Evolutionary conservation across 139 green algal genomes (phyloP).

Genomic region (Coccomyxa sp.): DNA sequence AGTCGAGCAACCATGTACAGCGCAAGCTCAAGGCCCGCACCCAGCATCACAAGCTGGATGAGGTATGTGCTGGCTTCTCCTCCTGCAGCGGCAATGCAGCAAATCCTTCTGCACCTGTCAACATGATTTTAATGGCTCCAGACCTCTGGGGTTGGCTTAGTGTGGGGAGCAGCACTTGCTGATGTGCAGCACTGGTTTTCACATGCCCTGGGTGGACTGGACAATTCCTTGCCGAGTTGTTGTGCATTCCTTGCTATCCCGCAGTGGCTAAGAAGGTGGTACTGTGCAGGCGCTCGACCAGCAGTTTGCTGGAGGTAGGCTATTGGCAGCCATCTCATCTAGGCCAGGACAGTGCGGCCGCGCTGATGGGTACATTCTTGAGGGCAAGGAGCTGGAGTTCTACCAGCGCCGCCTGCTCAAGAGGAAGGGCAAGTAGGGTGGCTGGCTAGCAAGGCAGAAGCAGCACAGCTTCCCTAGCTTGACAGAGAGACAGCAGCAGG

Average conservation of each 20-base stretch:
- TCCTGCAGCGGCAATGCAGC: background rate
- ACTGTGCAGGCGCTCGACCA: slow-evolving; percentile 59
- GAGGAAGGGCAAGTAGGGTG: slow-evolving; percentile 65
- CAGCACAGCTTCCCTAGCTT: no score
- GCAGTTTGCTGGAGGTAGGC: slow-evolving; percentile 87
- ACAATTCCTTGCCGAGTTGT: background rate
- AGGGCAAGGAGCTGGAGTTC: slow-evolving; percentile 92
- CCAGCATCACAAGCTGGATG: slow-evolving; percentile 31
- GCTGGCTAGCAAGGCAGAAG: no score
- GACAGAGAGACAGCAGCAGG: background rate
- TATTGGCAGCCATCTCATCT: slow-evolving; percentile 61
- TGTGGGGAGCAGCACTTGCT: background rate
- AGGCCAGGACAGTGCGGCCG: slow-evolving; percentile 62
- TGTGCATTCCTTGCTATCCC: background rate
- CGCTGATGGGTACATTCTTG: slow-evolving; percentile 86
- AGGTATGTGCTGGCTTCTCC: background rate
- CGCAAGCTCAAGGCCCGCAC: slow-evolving; percentile 81
- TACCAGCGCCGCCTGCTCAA: slow-evolving; percentile 83
- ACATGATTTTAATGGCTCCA: background rate
- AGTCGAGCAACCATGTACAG: slow-evolving; percentile 82
- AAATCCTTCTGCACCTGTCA: background rate
- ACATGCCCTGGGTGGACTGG: background rate
- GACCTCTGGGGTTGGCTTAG: background rate
- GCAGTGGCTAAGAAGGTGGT: background rate
- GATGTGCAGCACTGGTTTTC: background rate